Base-by-base conservation (phyloP, 2,329 filamentous ascomycete genomes). In the Ophiocordyceps camponoti-leonardi region DNA sequence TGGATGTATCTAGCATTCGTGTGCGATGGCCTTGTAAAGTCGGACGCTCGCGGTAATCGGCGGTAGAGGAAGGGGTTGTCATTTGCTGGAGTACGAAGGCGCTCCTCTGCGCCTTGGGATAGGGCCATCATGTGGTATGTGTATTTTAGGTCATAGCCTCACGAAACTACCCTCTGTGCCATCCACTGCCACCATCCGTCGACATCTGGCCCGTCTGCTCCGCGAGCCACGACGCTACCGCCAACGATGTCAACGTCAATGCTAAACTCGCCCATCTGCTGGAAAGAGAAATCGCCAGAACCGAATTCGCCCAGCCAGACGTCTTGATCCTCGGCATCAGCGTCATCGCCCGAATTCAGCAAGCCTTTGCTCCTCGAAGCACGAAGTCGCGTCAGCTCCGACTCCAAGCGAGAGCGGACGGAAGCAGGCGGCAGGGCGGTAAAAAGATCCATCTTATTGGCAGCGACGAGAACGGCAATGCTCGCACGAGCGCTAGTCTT, bases 371-470 rank as follows among this genome's bases (percentile, higher is more conserved):
- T 83, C 58, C 79, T 79, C 39, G 83, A 84, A 47, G 72, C 69
- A 43, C 90, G 76, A 45, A 96, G 82, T 44, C 82, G 77, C 23
- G 80, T 77, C 49, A 96, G 77, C 61, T 95, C 90, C 13, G 72
- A 69, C 65, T 96, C 88, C 14, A 98, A 68, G 51, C 75, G 77
- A 45, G 72, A 71, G 61, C 77, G 81, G 48, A 95, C 84, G 30
- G 93, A 69, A 6, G 75, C 72, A 0, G 84, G 76, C 0, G 92
- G 92, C 44, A 95, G 67, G 8, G 90, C 86, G 0, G 92, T 95
- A 60, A 98, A 98, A 1, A 98, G 71, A 61, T 98, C 92, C 58
- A 87, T 75, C 71, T 98, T 98, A 65, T 96, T 98, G 45, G 87
- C 88, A 2, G 87, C 88, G 31, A 98, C 69, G 33, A 98, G 71